phyloP scores from a whole-genome alignment of 768 basidiomycete genomes.

The Kockovaella imperatae region DNA sequence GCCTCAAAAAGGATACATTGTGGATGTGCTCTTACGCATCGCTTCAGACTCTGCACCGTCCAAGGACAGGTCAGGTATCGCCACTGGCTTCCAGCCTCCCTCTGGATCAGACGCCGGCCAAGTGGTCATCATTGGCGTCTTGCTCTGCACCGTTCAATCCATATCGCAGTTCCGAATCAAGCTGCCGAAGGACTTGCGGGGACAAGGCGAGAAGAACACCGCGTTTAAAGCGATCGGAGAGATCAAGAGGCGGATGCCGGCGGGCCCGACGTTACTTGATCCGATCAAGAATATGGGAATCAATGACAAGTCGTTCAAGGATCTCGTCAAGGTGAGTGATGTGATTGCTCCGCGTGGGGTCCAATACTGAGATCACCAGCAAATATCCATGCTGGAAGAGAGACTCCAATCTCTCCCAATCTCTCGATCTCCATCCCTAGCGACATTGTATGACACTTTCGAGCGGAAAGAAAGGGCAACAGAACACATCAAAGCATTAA shows the following conservation, averaged over 20 bases:
- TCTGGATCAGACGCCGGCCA: conserved; percentile 62
- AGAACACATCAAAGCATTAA: conserved; percentile 54
- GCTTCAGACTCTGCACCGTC: conserved; percentile 60
- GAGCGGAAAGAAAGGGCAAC: conserved; percentile 58
- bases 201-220: conserved; percentile 65
- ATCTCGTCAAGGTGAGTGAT: conserved; percentile 63
- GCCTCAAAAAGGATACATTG: conserved; percentile 82
- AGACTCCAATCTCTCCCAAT: conserved; percentile 73
- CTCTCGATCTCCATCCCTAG: conserved; percentile 67
- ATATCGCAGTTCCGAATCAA: conserved; percentile 80
- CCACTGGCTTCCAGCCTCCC: conserved; percentile 70
- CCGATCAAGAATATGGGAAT: conserved; percentile 93
- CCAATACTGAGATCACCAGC: conserved; percentile 49
- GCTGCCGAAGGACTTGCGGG: conserved; percentile 81
- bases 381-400: conserved; percentile 83
- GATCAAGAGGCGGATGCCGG: conserved; percentile 81
- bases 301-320: conserved; percentile 84
- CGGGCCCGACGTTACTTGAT: conserved; percentile 78
- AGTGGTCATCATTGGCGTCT: conserved; percentile 77
- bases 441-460: conserved; percentile 73
- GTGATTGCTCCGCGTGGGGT: background rate
- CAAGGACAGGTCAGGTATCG: conserved; percentile 50
- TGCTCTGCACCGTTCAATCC: conserved; percentile 75
- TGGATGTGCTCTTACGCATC: conserved; percentile 84
- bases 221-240: conserved; percentile 85